These are phyloP conservation scores for Xylariaceae sp. DNA, from an alignment of 2,329 filamentous ascomycete species.

Conservation along the genomic window DNA sequence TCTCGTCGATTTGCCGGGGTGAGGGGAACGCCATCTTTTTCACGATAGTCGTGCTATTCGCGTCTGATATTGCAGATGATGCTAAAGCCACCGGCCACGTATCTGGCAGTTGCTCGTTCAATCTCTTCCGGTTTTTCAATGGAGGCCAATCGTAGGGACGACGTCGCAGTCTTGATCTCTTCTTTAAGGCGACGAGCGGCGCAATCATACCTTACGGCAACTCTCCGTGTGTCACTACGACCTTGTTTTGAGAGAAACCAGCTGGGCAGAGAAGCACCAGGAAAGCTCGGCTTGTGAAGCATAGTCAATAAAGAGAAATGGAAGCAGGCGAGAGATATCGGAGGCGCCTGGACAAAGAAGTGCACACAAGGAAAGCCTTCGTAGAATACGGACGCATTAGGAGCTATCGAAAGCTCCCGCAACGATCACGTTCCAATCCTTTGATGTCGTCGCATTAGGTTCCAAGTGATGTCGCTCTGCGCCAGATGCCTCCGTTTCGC, in stretches of 20 bases:
- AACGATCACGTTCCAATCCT: slow-evolving; percentile 22
- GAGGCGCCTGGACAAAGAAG: slow-evolving; percentile 15
- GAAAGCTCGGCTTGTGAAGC: slow-evolving; percentile 4
- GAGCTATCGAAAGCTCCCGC: slow-evolving; percentile 4
- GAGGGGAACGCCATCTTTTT: slow-evolving; percentile 5
- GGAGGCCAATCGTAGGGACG: background rate
- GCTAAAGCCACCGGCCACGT: background rate
- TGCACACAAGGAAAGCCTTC: slow-evolving; percentile 10
- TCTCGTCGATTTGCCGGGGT: slow-evolving; percentile 1
- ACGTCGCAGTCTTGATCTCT: slow-evolving; percentile 1
- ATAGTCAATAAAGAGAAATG: slow-evolving; percentile 6
- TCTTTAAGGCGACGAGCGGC: slow-evolving; percentile 19
- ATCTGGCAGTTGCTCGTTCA: background rate
- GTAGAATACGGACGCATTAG: slow-evolving; percentile 20
- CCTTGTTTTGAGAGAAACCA: background rate
- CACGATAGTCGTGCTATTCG: background rate
- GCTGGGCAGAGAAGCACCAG: background rate
- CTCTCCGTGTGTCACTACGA: slow-evolving; percentile 1
- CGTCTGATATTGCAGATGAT: background rate
- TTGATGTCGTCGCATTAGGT: slow-evolving; percentile 11
- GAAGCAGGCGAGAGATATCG: slow-evolving; percentile 13
- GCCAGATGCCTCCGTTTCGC: slow-evolving; percentile 5
- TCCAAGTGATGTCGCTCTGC: background rate
- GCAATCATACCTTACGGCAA: slow-evolving; percentile 17
- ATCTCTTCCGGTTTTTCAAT: slow-evolving; percentile 1